Base-by-base conservation (phyloP, 2,329 filamentous ascomycete species). In the Aspergillus arachidicola region DNA sequence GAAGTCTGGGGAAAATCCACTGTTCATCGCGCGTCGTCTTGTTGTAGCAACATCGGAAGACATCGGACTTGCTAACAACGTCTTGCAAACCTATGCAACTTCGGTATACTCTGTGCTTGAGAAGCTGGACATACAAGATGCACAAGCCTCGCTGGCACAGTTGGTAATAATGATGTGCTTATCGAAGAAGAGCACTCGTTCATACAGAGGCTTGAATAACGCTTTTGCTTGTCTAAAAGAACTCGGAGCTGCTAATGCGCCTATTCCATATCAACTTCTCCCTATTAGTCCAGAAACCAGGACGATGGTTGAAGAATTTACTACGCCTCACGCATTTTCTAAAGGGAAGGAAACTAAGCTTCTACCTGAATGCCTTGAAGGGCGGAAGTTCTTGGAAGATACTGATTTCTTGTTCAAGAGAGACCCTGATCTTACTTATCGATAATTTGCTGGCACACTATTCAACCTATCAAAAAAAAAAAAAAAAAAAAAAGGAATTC, bases 261-360 rank as follows among this genome's bases (percentile, higher is more conserved):
- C 93, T 0, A 89, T 99, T 26, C 95, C 95, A 2, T 79, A 95
- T 43, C 94, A 98, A 76, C 79, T 99, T 63, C 84, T 95, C 63
- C 98, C 98, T 77, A 94, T 95, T 10, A 94, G 94, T 0, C 98
- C 95, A 1, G 86, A 89, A 68, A 76, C 98, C 67, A 96, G 98
- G 94, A 91, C 93, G 71, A 3, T 26, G 6, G 94, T 97, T 68
- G 81, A 98, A 68, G 94, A 93, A 36, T 14, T 2, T 36, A 16
- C 2, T 36, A 16, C 14, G 2, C 34, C 14, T 36, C 14, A 0
- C 96, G 93, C 73, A 94, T 4, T n/a, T 93, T 36, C 0, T 89
- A 88, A 57, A 91, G 93, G 75, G 98, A 99, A 78, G 98, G 98
- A 78, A 98, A 98, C 73, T 96, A 96, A 69, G 94, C 98, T 98